Evolutionary conservation across 148 eudicot species (phyloP).

Genomic region (Pouteria glomerata): DNA sequence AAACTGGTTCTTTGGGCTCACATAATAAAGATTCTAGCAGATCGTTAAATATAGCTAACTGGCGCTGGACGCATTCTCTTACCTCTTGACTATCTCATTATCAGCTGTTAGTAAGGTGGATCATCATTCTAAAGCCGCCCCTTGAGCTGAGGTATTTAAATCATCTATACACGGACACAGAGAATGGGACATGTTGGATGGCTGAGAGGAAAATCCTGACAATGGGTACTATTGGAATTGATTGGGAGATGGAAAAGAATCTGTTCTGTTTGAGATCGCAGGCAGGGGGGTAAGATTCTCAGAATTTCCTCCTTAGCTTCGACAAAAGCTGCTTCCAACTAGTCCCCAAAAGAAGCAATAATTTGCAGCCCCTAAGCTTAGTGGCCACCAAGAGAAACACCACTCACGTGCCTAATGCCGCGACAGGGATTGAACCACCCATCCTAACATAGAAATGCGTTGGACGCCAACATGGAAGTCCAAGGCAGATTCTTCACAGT

Average conservation of each 20-base stretch:
- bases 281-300: conserved; percentile 44
- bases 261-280: conserved; percentile 55
- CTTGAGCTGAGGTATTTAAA: conserved; percentile 70
- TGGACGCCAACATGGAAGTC: conserved; percentile 65
- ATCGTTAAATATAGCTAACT: conserved; percentile 40
- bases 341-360: conserved; percentile 57
- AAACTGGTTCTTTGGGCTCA: conserved; percentile 24
- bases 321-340: conserved; percentile 90
- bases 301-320: conserved; percentile 85
- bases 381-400: conserved; percentile 62
- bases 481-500: conserved; percentile 65
- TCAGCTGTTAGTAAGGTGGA: conserved; percentile 54
- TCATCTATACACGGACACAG: conserved; percentile 46
- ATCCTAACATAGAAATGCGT: conserved; percentile 52
- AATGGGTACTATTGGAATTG: conserved; percentile 44
- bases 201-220: conserved; percentile 59
- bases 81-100: conserved; percentile 49
- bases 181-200: conserved; percentile 59
- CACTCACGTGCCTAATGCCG: conserved; percentile 68
- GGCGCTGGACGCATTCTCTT: conserved; percentile 34
- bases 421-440: conserved; percentile 33
- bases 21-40: conserved; percentile 40
- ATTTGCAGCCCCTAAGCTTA: conserved; percentile 65
- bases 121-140: conserved; percentile 90
- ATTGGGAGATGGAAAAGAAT: conserved; percentile 78